phyloP scores from a whole-genome alignment of 2,329 filamentous ascomycete species.

The Verticillium albo-atrum region DNA sequence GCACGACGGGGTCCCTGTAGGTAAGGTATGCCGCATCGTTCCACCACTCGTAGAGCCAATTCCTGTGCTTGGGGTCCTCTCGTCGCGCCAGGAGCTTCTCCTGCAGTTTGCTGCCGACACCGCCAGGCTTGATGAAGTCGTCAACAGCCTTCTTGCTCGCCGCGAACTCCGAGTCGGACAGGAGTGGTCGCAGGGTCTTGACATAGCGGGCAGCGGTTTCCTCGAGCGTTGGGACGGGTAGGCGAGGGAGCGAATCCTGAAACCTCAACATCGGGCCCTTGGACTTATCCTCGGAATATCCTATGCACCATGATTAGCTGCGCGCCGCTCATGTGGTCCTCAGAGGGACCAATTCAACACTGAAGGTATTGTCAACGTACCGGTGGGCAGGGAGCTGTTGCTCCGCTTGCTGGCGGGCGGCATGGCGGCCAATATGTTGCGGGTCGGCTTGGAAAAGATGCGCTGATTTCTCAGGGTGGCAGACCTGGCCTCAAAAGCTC shows the following conservation, averaged over 20 bases:
- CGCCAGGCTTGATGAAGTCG: constrained; percentile 85
- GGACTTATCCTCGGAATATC: constrained; percentile 73
- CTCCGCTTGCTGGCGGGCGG: constrained; percentile 47
- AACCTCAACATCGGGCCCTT: constrained; percentile 81
- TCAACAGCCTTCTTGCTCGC: constrained; percentile 77
- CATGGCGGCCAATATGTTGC: constrained; percentile 35
- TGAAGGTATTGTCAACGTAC: constrained; percentile 26
- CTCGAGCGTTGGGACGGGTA: constrained; percentile 77
- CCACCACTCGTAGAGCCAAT: constrained; percentile 99
- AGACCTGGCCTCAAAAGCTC: constrained; percentile 14
- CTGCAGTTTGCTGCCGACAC: constrained; percentile 77
- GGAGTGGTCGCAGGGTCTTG: constrained; percentile 71
- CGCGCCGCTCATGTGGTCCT: not conserved
- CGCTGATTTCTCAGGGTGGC: constrained; percentile 1
- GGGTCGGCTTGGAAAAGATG: not conserved
- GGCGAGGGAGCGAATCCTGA: constrained; percentile 75
- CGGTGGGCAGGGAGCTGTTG: constrained; percentile 53
- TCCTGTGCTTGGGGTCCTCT: constrained; percentile 76
- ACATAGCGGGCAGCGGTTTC: constrained; percentile 79
- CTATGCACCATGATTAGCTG: constrained; percentile 34
- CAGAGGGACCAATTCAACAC: not conserved
- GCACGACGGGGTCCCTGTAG: constrained; percentile 93
- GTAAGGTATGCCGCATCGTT: constrained; percentile 88
- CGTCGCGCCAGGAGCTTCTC: constrained; percentile 77
- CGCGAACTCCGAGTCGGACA: constrained; percentile 64